Conservation (phyloP, 306 rosid species). For the Comarum palustre region DNA sequence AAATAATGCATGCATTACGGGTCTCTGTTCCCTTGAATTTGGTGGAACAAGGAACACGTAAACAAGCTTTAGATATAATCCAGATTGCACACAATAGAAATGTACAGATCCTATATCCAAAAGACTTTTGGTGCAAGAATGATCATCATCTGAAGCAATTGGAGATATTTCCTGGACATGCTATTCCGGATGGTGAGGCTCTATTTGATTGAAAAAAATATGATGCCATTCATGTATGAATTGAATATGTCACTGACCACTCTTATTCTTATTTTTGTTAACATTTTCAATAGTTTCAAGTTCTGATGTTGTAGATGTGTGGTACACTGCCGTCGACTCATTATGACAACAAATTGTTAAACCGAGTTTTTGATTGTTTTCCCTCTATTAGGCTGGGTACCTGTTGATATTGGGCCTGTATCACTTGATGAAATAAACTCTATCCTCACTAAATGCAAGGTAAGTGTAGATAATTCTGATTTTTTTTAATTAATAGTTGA, state of each 20-base stretch:
- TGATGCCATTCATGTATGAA: slow-evolving; percentile 1
- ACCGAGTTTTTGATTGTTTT: slow-evolving; percentile 10
- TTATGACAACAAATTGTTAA: not conserved
- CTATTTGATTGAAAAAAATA: not conserved
- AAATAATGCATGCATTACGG: slow-evolving; percentile 75
- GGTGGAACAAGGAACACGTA: slow-evolving; percentile 46
- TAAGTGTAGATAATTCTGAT: slow-evolving; percentile 23
- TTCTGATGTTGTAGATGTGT: not conserved
- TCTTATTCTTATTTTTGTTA: not conserved
- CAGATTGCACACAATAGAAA: slow-evolving; percentile 48
- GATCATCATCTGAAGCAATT: slow-evolving; percentile 41
- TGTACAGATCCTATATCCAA: slow-evolving; percentile 59
- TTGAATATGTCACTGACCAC: not conserved
- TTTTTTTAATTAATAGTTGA: too few relatives aligned
- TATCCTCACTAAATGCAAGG: slow-evolving; percentile 61
- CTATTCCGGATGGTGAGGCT: slow-evolving; percentile 64
- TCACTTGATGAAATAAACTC: slow-evolving; percentile 62
- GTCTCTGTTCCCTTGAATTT: slow-evolving; percentile 51
- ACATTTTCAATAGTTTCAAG: not conserved
- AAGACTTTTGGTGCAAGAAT: slow-evolving; percentile 77
- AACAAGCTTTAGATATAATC: slow-evolving; percentile 52
- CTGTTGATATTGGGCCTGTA: slow-evolving; percentile 76
- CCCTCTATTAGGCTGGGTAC: slow-evolving; percentile 64
- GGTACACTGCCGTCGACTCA: not conserved
- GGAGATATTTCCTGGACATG: slow-evolving; percentile 54